Evolutionary conservation across 2,329 filamentous ascomycete species (phyloP).

Genomic region (Periconia macrospinosa): DNA sequence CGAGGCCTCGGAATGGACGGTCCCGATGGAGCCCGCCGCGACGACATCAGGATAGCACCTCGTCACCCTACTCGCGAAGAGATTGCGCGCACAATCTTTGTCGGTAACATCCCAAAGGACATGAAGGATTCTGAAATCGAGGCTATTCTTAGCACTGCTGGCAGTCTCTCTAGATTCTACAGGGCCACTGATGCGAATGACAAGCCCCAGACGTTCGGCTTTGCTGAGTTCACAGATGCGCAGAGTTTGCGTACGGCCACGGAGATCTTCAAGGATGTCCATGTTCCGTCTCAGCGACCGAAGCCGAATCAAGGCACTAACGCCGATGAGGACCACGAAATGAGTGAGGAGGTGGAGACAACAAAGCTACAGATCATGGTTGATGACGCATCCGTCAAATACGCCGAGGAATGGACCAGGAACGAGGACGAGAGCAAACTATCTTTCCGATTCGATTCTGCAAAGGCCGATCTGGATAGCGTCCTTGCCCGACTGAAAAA

Average conservation of each 20-base stretch:
- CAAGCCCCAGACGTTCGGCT: constrained; percentile 86
- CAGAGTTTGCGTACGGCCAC: constrained; percentile 84
- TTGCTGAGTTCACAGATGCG: constrained; percentile 91
- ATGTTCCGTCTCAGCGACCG: constrained; percentile 80
- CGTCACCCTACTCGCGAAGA: constrained; percentile 86
- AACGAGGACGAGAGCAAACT: constrained; percentile 64
- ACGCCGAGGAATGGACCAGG: constrained; percentile 76
- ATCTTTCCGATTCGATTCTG: constrained; percentile 70
- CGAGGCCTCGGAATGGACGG: constrained; percentile 60
- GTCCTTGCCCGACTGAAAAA: constrained; percentile 74
- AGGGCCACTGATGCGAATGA: constrained; percentile 75
- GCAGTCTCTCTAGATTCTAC: constrained; percentile 83
- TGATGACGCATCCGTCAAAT: constrained; percentile 80
- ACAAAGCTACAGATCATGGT: constrained; percentile 69
- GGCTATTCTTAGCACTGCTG: constrained; percentile 74
- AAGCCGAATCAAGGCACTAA: constrained; percentile 49
- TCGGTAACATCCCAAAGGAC: constrained; percentile 82
- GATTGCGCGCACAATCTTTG: constrained; percentile 85
- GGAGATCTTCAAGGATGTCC: constrained; percentile 78
- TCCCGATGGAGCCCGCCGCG: constrained; percentile 64
- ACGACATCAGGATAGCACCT: constrained; percentile 62
- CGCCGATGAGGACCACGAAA: constrained; percentile 37
- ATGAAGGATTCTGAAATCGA: constrained; percentile 78
- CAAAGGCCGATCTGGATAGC: constrained; percentile 67
- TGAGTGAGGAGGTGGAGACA: constrained; percentile 61